Base-by-base conservation (phyloP, 805 yeast genomes). In the Zygotorulaspora chibaensis region DNA sequence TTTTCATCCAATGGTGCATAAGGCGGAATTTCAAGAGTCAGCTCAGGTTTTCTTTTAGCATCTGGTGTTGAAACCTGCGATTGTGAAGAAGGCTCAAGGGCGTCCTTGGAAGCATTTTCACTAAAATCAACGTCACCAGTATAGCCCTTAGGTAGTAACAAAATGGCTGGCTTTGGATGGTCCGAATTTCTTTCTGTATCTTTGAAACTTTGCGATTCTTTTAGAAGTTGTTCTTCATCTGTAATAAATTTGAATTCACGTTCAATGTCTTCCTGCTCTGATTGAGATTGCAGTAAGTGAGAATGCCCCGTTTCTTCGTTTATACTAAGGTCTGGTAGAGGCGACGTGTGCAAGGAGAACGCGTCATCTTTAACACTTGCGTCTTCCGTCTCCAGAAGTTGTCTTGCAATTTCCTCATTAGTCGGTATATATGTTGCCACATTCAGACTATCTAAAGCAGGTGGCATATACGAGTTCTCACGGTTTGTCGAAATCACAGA, bases 61-160 rank as follows among this genome's bases (percentile, higher is more conserved):
- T 29, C 28, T 2, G 35, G 38, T 16, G 33, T 28, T 20, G 42
- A 40, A 9, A 10, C 30, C 7, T 37, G 35, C 3, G 26, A 25
- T 13, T 46, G 47, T 8, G 52, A 45, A 5, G 41, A 28, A 7
- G 47, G 43, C 8, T 25, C 34, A 5, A 46, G 39, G 2, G 47
- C 18, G 8, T 34, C 16, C 39, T 39, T 45, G 23, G 45, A 35
- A 25, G 42, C 36, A 15, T 31, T 43, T 20, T 48, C 47, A 36
- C 42, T 48, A 13, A 54, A 47, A 26, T 48, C 54, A 8, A 52
- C 52, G 20, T 50, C 53, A 11, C 58, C 55, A 15, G 51, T 45
- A 34, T 48, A 58, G 12, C 51, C 55, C 33, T 61, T 61, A 10
- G 67, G 67, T 35, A 63, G 48, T 26, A 63, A 41, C 13, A 62